Evolutionary conservation across 1,139 yeast genomes (phyloP), one percentile per base, ranked within the genome.

Genomic region (Meyerozyma carpophila): DNA sequence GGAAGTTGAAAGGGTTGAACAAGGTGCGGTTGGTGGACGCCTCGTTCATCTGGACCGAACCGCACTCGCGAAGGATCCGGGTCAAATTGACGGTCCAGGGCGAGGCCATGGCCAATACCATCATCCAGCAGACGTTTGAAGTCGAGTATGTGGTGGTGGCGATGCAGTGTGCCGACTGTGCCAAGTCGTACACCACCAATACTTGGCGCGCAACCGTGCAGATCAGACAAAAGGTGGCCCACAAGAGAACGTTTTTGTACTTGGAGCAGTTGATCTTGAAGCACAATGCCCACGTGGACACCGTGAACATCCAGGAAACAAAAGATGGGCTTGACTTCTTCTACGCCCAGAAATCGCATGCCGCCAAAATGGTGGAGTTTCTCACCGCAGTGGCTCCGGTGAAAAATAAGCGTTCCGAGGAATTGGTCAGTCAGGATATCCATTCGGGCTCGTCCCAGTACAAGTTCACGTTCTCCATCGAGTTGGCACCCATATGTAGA

Each of bases 101-200:
- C 50, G 98, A 93, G 66, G 96, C 96, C 32, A 82, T 89, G 81
- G 77, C 86, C 27, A 89, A 89, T 57, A 89, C 97, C 32, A 88
- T 93, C 53, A 82, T 94, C 31, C 98, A 94, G 63, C 98, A 94
- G 66, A 81, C 90, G 29, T 91, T 93, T 62, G 98, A 90, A 65
- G 97, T 93, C 14, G 98, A 93, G 58, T 93, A 85, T 58, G 84
- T 88, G 18, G 98, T 93, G 42, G 75, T 89, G 51, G 96, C 98
- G 31, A 89, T 90, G 84, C 99, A 93, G 71, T 93, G 99, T 75
- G 84, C 98, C 2, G 99, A 93, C 70, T 93, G 99, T 81, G 98
- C 98, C 43, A 89, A 89, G 65, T 84, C 95, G 1, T 93, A 85
- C 62, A 93, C 98, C 14, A 86, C 94, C 31, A 89, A 94, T 62